Conservation (phyloP, 179 eudicot species). For the Monotropa hypopitys region DNA sequence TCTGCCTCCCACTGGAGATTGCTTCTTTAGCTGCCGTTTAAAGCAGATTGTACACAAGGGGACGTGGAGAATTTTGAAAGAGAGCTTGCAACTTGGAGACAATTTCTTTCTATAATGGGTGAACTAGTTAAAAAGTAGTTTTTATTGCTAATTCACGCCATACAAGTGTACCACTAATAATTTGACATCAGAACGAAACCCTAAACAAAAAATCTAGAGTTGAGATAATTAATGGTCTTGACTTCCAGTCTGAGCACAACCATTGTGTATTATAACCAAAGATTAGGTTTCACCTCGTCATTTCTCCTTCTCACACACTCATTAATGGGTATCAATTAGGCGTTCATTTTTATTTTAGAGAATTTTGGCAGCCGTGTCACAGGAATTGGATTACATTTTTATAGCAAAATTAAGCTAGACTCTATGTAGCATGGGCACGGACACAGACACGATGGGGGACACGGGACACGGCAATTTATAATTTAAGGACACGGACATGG, state of each 20-base stretch:
- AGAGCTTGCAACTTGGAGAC: background rate
- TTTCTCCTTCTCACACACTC: no score
- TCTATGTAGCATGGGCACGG: no score
- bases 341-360: no score
- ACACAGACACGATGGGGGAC: no score
- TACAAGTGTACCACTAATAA: background rate
- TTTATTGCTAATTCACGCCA: background rate
- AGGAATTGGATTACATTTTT: background rate
- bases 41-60: background rate
- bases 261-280: no score
- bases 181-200: background rate
- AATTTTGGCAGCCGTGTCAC: background rate
- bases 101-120: background rate
- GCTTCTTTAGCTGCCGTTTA: background rate
- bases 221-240: background rate
- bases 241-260: no score
- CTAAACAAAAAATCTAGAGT: background rate
- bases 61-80: background rate
- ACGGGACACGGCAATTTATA: no score
- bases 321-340: no score
- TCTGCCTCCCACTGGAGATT: background rate
- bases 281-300: no score
- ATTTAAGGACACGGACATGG: no score
- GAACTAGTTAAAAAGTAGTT: background rate
- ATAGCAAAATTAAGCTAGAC: background rate